Conservation (phyloP, 148 eudicot species). For the Chenopodium berlandieri region DNA sequence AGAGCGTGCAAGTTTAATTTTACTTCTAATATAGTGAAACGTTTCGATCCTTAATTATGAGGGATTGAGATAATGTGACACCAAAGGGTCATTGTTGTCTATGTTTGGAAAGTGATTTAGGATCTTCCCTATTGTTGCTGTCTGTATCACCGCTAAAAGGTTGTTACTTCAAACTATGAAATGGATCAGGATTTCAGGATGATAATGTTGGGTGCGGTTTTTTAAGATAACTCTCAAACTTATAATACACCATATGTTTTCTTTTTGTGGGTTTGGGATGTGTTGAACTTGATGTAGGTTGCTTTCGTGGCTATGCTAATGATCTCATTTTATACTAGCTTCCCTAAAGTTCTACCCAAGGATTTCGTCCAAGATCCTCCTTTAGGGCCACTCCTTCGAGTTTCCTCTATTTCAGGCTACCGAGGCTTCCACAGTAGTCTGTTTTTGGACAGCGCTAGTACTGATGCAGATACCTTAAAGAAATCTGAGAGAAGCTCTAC, state of each 20-base stretch:
- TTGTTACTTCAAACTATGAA: background rate
- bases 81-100: too few relatives aligned
- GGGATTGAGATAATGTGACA: background rate
- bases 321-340: conserved; percentile 50
- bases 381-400: conserved; percentile 17
- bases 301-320: conserved; percentile 5
- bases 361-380: conserved; percentile 29
- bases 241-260: background rate
- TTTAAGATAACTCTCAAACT: background rate
- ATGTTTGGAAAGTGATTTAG: background rate
- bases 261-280: background rate
- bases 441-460: conserved; percentile 33
- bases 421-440: conserved; percentile 46
- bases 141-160: background rate
- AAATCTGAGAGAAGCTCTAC: conserved; percentile 31
- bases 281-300: background rate
- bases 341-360: conserved; percentile 55
- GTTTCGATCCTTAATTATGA: background rate
- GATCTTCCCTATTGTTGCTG: background rate
- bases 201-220: background rate
- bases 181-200: background rate
- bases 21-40: background rate
- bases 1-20: background rate
- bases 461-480: conserved; percentile 31
- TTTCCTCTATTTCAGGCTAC: conserved; percentile 24